Base-by-base conservation (phyloP, 345 rosid genomes). In the Citrus hindsii region DNA sequence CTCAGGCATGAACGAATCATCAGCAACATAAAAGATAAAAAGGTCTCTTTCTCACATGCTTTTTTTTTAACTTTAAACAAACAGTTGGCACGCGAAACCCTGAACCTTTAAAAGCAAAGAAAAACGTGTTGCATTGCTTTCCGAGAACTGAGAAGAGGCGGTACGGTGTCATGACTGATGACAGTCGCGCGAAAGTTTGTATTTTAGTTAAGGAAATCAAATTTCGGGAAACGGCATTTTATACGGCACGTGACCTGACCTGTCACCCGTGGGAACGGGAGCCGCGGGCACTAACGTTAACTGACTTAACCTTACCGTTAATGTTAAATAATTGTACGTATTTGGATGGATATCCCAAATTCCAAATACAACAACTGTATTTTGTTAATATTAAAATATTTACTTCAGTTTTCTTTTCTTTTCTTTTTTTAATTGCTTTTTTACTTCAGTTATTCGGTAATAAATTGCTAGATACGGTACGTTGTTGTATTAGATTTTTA, bases 161-260 rank as follows among this genome's bases (percentile, higher is more conserved):
- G 1, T 12, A 1, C 13, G 4, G 51, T 46, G 18, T 46, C 51
- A 46, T 3, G 51, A 1, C 51, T 12, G 5, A 12, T 46, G 16
- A 13, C 51, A 12, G 22, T 69, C 72, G 76, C 83, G 79, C 76
- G 65, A 69, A 69, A 75, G 37, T 75, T 80, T 22, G 71, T 24
- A 9, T 5, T 35, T 14, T 67, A 37, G 77, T 51, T 65, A 24
- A 25, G 5, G 25, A 4, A 37, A 18, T 25, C 60, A 35, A 48
- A n/a, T 37, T 65, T 56, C 37, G 64, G 30, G 71, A 62, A 38
- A 27, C 42, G 35, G 51, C n/a, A 4, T 6, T 10, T 59, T 6
- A 7, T 38, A 38, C 37, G 53, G 40, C 69, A 55, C 67, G 79
- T 80, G 83, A 38, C 18, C 19, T 22, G 18, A 13, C 51, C 51